Percentiles rank a stretch among this genome's conserved stretches.
Conservation (phyloP, 2,329 filamentous ascomycete species). For the Ascochyta clinopodiicola region DNA sequence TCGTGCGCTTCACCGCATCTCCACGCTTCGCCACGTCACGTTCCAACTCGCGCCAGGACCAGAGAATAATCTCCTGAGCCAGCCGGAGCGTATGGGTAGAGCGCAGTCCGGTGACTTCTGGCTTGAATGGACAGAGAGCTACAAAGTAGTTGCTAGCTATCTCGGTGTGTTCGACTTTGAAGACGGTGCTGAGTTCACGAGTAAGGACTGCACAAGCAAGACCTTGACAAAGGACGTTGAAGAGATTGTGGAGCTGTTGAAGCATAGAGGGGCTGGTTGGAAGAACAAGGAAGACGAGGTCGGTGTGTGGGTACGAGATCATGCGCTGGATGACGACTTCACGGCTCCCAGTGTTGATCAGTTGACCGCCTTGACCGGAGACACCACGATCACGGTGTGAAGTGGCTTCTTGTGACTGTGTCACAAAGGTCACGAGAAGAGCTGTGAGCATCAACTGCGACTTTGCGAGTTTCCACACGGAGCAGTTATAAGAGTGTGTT, state of each 20-base stretch:
- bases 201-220: conserved; percentile 31
- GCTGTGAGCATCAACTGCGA: too few relatives aligned
- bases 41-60: conserved; percentile 53
- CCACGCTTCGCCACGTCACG: conserved; percentile 42
- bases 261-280: conserved; percentile 34
- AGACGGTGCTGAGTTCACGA: conserved; percentile 31
- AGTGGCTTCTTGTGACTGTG: background rate
- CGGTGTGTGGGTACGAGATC: conserved; percentile 33
- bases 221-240: conserved; percentile 30
- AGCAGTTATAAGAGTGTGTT: too few relatives aligned
- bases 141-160: conserved; percentile 34
- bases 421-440: background rate
- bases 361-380: conserved; percentile 13
- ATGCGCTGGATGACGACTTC: conserved; percentile 17
- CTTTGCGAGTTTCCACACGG: too few relatives aligned
- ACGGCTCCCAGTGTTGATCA: background rate
- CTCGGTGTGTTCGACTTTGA: conserved; percentile 30
- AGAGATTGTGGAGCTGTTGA: conserved; percentile 31
- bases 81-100: conserved; percentile 48
- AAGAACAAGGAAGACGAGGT: conserved; percentile 18
- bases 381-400: conserved; percentile 1
- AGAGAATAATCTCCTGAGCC: conserved; percentile 48
- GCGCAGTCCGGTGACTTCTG: conserved; percentile 53
- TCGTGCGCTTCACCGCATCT: conserved; percentile 34
- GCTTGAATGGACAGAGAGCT: conserved; percentile 45